phyloP scores from a whole-genome alignment of 306 rosid genomes.

The Canavalia gladiata region DNA sequence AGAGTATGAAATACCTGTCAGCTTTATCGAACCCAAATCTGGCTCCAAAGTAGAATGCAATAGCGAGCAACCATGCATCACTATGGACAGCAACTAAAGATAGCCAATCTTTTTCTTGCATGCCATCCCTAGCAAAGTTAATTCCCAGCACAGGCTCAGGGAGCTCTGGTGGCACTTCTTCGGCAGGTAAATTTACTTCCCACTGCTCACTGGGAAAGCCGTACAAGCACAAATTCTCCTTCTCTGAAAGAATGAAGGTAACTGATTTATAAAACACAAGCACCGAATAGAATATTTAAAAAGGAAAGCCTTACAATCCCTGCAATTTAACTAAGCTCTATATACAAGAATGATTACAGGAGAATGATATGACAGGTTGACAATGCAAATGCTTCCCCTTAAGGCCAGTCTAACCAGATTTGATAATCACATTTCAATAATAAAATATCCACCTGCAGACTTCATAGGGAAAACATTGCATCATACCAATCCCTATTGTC shows the following conservation, averaged over 20 bases:
- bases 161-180: slow-evolving; percentile 95
- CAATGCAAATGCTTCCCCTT: slow-evolving; percentile 12
- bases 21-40: slow-evolving; percentile 89
- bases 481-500: slow-evolving; percentile 21
- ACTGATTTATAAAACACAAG: slow-evolving; percentile 37
- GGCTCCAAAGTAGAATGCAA: slow-evolving; percentile 93
- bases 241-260: slow-evolving; percentile 66
- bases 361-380: not conserved
- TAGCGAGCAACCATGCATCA: slow-evolving; percentile 95
- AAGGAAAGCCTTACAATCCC: slow-evolving; percentile 18
- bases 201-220: slow-evolving; percentile 91
- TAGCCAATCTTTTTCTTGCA: slow-evolving; percentile 92
- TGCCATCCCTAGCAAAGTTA: slow-evolving; percentile 96
- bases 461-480: slow-evolving; percentile 15
- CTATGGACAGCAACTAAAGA: slow-evolving; percentile 93
- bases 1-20: slow-evolving; percentile 69
- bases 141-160: slow-evolving; percentile 97
- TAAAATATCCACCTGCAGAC: not conserved
- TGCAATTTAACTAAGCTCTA: not conserved
- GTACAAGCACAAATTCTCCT: slow-evolving; percentile 91
- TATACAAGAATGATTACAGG: slow-evolving; percentile 20
- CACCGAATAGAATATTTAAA: slow-evolving; percentile 30
- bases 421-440: slow-evolving; percentile 17
- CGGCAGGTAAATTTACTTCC: slow-evolving; percentile 99
- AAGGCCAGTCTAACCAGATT: not conserved